These are phyloP conservation scores for Fusarium gaditjirri DNA, from an alignment of 2,329 filamentous ascomycete species.

Conservation along the genomic window DNA sequence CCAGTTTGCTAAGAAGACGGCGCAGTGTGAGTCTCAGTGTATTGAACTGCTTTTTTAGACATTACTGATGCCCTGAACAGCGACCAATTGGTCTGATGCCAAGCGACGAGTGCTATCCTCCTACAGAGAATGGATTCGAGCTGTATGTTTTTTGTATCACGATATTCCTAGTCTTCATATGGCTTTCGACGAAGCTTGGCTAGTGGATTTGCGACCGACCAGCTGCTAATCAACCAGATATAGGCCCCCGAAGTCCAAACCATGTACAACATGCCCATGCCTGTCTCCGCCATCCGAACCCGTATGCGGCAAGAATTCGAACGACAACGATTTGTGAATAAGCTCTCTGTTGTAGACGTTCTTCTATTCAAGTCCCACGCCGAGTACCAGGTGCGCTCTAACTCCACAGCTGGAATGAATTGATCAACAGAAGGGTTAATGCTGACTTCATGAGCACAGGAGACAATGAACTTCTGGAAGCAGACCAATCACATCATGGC, in stretches of 20 bases:
- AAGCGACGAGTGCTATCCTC: constrained; percentile 85
- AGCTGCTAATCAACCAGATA: constrained; percentile 29
- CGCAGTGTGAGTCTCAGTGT: constrained; percentile 71
- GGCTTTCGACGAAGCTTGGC: neutral
- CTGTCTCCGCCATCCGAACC: constrained; percentile 86
- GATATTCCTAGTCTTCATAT: neutral
- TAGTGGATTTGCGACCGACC: neutral
- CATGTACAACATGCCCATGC: constrained; percentile 94
- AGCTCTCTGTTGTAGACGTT: constrained; percentile 88
- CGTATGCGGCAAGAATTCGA: constrained; percentile 98
- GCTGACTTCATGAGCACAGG: constrained; percentile 62
- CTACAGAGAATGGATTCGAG: constrained; percentile 96
- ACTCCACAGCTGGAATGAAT: constrained; percentile 66
- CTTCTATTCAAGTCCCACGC: constrained; percentile 89
- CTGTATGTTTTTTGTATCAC: constrained; percentile 71
- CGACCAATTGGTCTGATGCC: constrained; percentile 89
- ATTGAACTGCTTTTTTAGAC: neutral
- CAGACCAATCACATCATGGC: constrained; percentile 95
- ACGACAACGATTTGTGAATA: constrained; percentile 90
- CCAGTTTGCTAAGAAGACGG: constrained; percentile 84
- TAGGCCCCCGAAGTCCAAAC: constrained; percentile 96
- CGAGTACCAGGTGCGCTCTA: constrained; percentile 83
- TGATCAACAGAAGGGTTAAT: neutral
- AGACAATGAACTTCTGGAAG: constrained; percentile 99
- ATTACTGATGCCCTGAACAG: constrained; percentile 63